Percentiles rank a stretch among this genome's conserved stretches.
These are phyloP conservation scores for Lasiodiplodia gonubiensis DNA, from an alignment of 2,329 filamentous ascomycete species.

Conservation along the genomic window DNA sequence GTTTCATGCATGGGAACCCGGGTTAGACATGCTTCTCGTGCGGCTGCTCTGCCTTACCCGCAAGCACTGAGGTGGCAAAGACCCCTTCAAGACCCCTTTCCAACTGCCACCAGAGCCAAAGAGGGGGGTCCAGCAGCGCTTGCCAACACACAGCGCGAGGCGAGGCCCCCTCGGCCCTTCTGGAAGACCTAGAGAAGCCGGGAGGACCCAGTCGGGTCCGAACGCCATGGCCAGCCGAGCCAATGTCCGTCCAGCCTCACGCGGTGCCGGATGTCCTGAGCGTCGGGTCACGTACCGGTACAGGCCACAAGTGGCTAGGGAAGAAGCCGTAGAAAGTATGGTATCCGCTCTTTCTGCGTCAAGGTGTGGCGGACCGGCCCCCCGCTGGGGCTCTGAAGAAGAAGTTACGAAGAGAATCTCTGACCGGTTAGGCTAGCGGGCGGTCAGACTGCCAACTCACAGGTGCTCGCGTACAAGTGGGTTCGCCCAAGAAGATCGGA, in stretches of 20 bases:
- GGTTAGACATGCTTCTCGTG: constrained; percentile 21
- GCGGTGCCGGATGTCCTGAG: constrained; percentile 15
- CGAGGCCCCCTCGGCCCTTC: constrained; percentile 28
- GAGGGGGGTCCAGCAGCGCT: constrained; percentile 22
- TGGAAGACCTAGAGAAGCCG: constrained; percentile 27
- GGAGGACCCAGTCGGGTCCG: constrained; percentile 24
- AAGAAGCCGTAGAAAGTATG: constrained; percentile 2
- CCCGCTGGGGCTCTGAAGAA: constrained; percentile 4
- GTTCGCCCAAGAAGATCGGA: constrained; percentile 7
- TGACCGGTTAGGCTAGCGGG: constrained; percentile 25
- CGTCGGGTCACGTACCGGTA: constrained; percentile 11
- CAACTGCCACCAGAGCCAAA: constrained; percentile 12
- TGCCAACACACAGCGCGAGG: constrained; percentile 28
- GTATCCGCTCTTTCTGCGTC: constrained; percentile 23
- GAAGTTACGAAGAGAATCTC: constrained; percentile 14
- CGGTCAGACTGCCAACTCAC: constrained; percentile 24
- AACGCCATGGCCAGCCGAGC: constrained; percentile 2
- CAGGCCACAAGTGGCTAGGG: constrained; percentile 12
- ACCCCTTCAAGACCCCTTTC: constrained; percentile 28
- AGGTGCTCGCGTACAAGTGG: constrained; percentile 21
- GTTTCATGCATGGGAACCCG: constrained; percentile 24
- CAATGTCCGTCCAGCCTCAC: constrained; percentile 11
- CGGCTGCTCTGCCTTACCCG: constrained; percentile 27
- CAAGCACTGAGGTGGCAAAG: constrained; percentile 28
- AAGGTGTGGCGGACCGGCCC: constrained; percentile 18